Percentiles rank a stretch among this genome's conserved stretches.
phyloP scores from a whole-genome alignment of 129 eudicot species.

The Chrysanthemum seticuspe region DNA sequence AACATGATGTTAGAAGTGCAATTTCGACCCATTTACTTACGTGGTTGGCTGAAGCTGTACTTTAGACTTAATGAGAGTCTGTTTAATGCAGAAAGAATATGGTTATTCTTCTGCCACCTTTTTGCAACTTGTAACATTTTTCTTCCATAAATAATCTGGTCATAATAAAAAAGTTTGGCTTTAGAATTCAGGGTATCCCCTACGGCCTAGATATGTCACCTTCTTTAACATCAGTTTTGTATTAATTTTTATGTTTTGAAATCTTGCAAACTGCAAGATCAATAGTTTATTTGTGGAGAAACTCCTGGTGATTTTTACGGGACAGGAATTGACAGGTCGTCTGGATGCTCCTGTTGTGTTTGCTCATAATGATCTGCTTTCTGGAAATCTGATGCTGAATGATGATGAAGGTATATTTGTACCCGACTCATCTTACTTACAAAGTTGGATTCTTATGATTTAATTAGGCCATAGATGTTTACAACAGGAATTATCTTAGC shows the following conservation, averaged over 20 bases:
- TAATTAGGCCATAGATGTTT: not conserved
- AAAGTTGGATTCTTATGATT: not conserved
- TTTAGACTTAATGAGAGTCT: constrained; percentile 6
- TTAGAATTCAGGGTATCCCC: not conserved
- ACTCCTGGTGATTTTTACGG: constrained; percentile 34
- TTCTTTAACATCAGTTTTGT: constrained; percentile 12
- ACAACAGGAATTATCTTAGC: not conserved
- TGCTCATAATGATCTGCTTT: constrained; percentile 90
- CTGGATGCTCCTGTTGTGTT: constrained; percentile 87
- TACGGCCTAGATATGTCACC: not conserved
- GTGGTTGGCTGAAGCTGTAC: constrained; percentile 2
- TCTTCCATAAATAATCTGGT: not conserved
- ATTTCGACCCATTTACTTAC: not conserved
- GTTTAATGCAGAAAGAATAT: not conserved
- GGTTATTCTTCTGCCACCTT: not conserved
- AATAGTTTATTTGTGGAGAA: constrained; percentile 36
- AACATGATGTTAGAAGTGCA: not conserved
- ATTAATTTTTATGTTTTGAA: constrained; percentile 15
- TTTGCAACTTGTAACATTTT: not conserved
- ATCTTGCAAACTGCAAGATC: constrained; percentile 14
- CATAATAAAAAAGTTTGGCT: not conserved
- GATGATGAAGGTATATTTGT: constrained; percentile 67
- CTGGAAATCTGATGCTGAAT: constrained; percentile 93
- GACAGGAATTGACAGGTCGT: constrained; percentile 83
- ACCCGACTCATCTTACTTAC: constrained; percentile 11